phyloP scores from a whole-genome alignment of 129 eudicot genomes.

The Helichrysum umbraculigerum region DNA sequence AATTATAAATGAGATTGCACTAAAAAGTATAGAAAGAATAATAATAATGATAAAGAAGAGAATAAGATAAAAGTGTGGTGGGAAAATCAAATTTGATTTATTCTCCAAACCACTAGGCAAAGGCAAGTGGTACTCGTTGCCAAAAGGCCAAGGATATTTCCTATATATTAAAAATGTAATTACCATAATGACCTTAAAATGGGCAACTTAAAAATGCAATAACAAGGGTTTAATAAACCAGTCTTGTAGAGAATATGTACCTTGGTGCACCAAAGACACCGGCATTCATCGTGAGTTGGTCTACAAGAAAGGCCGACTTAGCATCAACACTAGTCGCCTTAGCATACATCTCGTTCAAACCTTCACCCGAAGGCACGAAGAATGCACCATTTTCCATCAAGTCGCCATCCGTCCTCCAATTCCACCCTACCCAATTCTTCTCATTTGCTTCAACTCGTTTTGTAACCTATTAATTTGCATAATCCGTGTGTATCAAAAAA shows the following conservation, averaged over 20 bases:
- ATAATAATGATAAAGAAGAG: background rate
- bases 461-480: constrained; percentile 39
- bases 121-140: constrained; percentile 20
- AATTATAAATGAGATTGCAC: background rate
- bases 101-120: constrained; percentile 33
- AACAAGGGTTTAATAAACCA: background rate
- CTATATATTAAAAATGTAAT: no score
- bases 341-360: constrained; percentile 31
- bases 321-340: constrained; percentile 46
- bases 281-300: constrained; percentile 36
- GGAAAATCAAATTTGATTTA: constrained; percentile 14
- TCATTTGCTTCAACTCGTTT: constrained; percentile 59
- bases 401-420: constrained; percentile 74
- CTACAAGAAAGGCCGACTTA: constrained; percentile 37
- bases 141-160: constrained; percentile 3
- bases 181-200: constrained; percentile 23
- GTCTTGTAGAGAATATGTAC: constrained; percentile 10
- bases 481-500: background rate
- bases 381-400: constrained; percentile 68
- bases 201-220: background rate
- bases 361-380: constrained; percentile 59
- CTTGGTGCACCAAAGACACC: constrained; percentile 44
- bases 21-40: background rate
- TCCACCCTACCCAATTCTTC: constrained; percentile 58
- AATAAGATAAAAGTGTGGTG: constrained; percentile 21